Evolutionary conservation across 177 flowering plant genomes (phyloP).

Genomic region (Vitis hybrid): DNA sequence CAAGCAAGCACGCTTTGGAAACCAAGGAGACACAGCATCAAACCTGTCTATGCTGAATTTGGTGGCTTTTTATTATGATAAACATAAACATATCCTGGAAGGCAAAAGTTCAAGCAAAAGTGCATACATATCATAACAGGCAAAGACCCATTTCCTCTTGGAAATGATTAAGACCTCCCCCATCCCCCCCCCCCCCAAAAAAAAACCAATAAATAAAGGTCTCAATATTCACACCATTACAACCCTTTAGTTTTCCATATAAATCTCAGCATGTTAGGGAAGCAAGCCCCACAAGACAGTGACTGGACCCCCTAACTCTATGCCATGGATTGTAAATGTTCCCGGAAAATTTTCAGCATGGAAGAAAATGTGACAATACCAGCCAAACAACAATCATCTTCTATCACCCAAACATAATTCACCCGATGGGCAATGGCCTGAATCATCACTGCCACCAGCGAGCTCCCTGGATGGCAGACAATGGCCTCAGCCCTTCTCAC

Average conservation of each 20-base stretch:
- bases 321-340: constrained; percentile 35
- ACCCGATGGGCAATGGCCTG: constrained; percentile 90
- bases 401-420: constrained; percentile 86
- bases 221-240: constrained; percentile 11
- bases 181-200: no score
- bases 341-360: constrained; percentile 65
- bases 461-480: constrained; percentile 75
- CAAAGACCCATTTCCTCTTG: background rate
- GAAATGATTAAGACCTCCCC: background rate
- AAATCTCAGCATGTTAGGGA: background rate
- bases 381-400: constrained; percentile 61
- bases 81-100: no score
- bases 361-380: constrained; percentile 79
- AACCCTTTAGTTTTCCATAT: background rate
- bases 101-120: background rate
- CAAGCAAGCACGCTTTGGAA: background rate
- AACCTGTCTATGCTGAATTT: background rate
- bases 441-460: constrained; percentile 90
- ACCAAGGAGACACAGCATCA: background rate
- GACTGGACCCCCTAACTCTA: background rate
- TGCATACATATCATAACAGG: background rate
- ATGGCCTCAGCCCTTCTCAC: constrained; percentile 74
- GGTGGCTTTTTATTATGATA: background rate
- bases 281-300: no score
- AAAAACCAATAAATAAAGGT: background rate